Percentiles rank a stretch among this genome's conserved stretches.
Evolutionary conservation across 2,329 filamentous ascomycete genomes (phyloP).

Genomic region (Apiospora marii): DNA sequence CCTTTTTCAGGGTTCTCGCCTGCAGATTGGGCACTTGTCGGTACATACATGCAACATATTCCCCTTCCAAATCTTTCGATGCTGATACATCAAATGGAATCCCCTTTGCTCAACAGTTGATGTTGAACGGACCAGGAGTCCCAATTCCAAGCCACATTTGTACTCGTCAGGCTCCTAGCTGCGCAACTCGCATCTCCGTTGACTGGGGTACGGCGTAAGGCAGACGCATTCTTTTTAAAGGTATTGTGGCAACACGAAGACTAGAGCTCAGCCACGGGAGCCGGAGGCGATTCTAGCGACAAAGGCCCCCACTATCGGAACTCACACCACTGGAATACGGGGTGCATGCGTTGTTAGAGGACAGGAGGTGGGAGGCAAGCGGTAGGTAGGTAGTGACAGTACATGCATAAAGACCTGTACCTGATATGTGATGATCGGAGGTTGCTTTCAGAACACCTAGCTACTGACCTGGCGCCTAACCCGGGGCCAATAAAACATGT

Average conservation of each 20-base stretch:
- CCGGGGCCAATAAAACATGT: not conserved
- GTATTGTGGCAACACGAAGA: not conserved
- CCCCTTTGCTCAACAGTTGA: not conserved
- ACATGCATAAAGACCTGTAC: not conserved
- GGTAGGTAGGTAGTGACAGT: not conserved
- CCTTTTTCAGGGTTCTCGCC: slow-evolving; percentile 18
- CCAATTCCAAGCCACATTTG: not conserved
- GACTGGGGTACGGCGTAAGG: not conserved
- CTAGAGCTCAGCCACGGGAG: slow-evolving; percentile 10
- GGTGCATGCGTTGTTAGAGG: slow-evolving; percentile 1
- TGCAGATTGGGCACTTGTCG: not conserved
- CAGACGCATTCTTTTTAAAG: not conserved
- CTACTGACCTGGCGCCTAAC: not conserved
- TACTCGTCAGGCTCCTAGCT: not conserved
- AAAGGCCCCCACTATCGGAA: not conserved
- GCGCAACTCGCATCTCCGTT: not conserved
- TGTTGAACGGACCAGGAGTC: not conserved
- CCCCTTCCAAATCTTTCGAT: slow-evolving; percentile 9
- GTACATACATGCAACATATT: not conserved
- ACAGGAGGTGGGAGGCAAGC: not conserved
- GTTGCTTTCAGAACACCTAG: not conserved
- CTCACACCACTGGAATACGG: slow-evolving; percentile 2
- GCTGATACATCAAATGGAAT: not conserved
- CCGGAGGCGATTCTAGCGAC: not conserved
- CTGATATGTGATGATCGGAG: no score